Percentiles rank a stretch among this genome's conserved stretches.
phyloP scores from a whole-genome alignment of 495 filamentous ascomycete genomes.

The Lasiosphaeria ovina region DNA sequence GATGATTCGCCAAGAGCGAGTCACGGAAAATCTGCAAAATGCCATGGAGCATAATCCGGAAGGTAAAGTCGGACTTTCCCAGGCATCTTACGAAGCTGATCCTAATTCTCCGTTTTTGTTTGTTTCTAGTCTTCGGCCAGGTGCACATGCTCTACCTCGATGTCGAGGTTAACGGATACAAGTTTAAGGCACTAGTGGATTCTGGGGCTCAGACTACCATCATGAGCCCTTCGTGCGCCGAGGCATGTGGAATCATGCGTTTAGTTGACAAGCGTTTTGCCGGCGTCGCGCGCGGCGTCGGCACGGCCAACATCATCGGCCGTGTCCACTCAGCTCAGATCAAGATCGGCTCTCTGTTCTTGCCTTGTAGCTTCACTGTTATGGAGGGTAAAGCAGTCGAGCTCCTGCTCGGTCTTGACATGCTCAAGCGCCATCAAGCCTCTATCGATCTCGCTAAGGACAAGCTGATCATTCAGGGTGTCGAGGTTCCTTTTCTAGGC shows the following conservation, averaged over 20 bases:
- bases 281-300: conserved; percentile 88
- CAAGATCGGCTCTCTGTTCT: conserved; percentile 81
- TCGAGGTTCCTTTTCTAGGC: conserved; percentile 83
- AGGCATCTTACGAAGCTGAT: neutral
- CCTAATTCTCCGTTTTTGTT: too few species aligned
- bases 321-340: conserved; percentile 93
- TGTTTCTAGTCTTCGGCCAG: conserved; percentile 71
- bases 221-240: conserved; percentile 92
- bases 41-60: conserved; percentile 96
- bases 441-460: conserved; percentile 81
- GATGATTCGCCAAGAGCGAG: conserved; percentile 89
- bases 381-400: conserved; percentile 99
- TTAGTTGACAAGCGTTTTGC: conserved; percentile 90
- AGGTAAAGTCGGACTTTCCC: conserved; percentile 53
- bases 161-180: conserved; percentile 87
- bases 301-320: conserved; percentile 89
- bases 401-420: conserved; percentile 88
- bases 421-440: conserved; percentile 92
- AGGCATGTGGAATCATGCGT: conserved; percentile 92
- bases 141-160: conserved; percentile 97
- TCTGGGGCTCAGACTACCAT: conserved; percentile 97
- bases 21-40: conserved; percentile 91
- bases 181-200: conserved; percentile 95
- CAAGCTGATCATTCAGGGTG: conserved; percentile 80
- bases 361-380: conserved; percentile 96